Evolutionary conservation across 106 monocot species (phyloP).

Genomic region (Triglochin maritima): DNA sequence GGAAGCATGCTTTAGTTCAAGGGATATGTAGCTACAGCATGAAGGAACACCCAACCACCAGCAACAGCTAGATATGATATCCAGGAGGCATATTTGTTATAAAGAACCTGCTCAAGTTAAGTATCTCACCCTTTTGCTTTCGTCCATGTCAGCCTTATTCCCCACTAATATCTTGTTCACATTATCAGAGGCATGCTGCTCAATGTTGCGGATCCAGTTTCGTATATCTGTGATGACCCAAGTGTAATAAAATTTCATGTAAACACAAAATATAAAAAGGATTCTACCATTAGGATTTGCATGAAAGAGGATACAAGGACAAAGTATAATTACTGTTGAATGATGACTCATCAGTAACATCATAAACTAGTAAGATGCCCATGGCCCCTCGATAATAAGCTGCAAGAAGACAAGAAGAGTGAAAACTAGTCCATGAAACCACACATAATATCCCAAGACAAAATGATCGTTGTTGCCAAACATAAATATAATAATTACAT

Average conservation of each 20-base stretch:
- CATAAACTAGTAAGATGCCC: constrained; percentile 87
- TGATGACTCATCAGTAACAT: constrained; percentile 30
- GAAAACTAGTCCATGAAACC: not conserved
- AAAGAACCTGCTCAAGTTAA: not conserved
- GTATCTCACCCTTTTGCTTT: constrained; percentile 79
- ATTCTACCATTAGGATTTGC: not conserved
- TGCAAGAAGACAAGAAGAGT: constrained; percentile 2
- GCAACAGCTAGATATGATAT: no score
- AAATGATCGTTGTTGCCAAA: no score
- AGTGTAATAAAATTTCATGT: not conserved
- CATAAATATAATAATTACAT: no score
- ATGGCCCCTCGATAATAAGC: constrained; percentile 29
- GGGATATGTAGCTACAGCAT: no score
- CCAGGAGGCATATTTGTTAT: not conserved
- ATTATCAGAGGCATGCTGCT: constrained; percentile 82
- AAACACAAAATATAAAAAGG: not conserved
- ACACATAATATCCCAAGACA: no score
- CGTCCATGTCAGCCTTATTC: constrained; percentile 98
- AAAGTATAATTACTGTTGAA: constrained; percentile 19
- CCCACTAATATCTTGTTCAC: constrained; percentile 98
- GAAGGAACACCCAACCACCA: no score
- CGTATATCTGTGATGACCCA: constrained; percentile 17
- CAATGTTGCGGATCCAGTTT: constrained; percentile 30
- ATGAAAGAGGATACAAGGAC: not conserved
- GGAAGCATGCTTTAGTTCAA: no score